Conservation (phyloP, 768 basidiomycete species). For the Pleurotus sapidus region DNA sequence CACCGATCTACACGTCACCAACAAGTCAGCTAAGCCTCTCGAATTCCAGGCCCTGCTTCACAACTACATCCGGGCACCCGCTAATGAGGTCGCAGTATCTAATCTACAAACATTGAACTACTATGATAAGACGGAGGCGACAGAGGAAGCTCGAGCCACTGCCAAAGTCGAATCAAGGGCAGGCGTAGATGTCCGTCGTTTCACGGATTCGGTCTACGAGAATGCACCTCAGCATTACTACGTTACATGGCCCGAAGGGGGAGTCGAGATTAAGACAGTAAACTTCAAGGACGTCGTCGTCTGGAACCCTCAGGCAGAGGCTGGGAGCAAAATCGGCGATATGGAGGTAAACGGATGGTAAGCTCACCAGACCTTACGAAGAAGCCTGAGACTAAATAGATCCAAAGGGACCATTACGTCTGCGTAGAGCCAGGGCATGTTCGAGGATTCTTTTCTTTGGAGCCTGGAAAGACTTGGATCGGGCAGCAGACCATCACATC, state of each 20-base stretch:
- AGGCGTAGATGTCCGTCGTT: constrained; percentile 61
- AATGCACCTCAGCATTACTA: constrained; percentile 53
- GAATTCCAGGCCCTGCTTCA: constrained; percentile 94
- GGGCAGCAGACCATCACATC: constrained; percentile 71
- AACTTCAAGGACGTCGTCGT: constrained; percentile 81
- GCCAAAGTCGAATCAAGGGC: constrained; percentile 58
- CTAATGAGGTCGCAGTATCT: constrained; percentile 54
- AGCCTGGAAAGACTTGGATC: constrained; percentile 67
- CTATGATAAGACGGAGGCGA: constrained; percentile 77
- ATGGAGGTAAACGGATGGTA: constrained; percentile 92
- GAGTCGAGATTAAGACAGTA: constrained; percentile 47
- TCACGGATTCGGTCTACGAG: constrained; percentile 80
- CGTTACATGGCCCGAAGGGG: constrained; percentile 57
- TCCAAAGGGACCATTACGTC: constrained; percentile 76
- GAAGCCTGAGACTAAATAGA: background rate
- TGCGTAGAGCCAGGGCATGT: constrained; percentile 93
- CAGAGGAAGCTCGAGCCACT: constrained; percentile 42
- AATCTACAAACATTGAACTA: constrained; percentile 66
- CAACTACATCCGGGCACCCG: constrained; percentile 76
- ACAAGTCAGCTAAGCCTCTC: constrained; percentile 56
- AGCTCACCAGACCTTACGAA: constrained; percentile 15
- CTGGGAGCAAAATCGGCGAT: constrained; percentile 74
- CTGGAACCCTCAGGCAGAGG: constrained; percentile 86
- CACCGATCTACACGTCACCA: constrained; percentile 80
- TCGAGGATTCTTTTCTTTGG: constrained; percentile 62